phyloP scores from a whole-genome alignment of 495 filamentous ascomycete species.

The Sabuloglossum arenarium region DNA sequence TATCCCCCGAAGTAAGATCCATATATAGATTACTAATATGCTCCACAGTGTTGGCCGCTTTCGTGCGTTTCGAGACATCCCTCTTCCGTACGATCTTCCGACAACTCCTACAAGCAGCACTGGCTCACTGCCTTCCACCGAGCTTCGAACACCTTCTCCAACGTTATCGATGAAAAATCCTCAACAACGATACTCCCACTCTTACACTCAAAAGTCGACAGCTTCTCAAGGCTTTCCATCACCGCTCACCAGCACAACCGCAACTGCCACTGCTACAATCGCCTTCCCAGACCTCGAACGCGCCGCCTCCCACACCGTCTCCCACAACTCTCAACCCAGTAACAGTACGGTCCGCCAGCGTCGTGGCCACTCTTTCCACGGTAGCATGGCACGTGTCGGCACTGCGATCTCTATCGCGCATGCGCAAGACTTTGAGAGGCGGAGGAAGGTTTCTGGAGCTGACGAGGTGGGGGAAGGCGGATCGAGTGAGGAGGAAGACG shows the following conservation, averaged over 20 bases:
- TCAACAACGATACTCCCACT: too few relatives aligned
- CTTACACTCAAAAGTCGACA: too few relatives aligned
- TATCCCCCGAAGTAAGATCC: too few relatives aligned
- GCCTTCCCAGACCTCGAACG: not conserved
- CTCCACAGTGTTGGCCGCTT: constrained; percentile 41
- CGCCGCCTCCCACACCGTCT: not conserved
- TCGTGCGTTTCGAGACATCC: constrained; percentile 62
- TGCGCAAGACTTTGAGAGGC: constrained; percentile 57
- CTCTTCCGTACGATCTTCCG: constrained; percentile 51
- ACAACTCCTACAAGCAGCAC: not conserved
- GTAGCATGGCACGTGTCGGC: constrained; percentile 26
- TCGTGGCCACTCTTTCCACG: constrained; percentile 6
- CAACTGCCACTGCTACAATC: not conserved
- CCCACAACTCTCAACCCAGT: not conserved
- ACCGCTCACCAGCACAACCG: not conserved
- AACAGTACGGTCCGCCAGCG: constrained; percentile 6
- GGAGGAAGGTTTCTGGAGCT: not conserved
- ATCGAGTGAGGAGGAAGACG: constrained; percentile 2
- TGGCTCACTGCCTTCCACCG: not conserved
- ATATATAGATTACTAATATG: not conserved
- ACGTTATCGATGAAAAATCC: not conserved
- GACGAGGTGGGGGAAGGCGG: not conserved
- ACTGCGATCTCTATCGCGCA: constrained; percentile 53
- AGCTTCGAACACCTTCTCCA: not conserved
- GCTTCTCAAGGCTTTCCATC: not conserved